Evolutionary conservation across 192 early-diverging fungal genomes (phyloP).

Genomic region (Coemansia sp.): DNA sequence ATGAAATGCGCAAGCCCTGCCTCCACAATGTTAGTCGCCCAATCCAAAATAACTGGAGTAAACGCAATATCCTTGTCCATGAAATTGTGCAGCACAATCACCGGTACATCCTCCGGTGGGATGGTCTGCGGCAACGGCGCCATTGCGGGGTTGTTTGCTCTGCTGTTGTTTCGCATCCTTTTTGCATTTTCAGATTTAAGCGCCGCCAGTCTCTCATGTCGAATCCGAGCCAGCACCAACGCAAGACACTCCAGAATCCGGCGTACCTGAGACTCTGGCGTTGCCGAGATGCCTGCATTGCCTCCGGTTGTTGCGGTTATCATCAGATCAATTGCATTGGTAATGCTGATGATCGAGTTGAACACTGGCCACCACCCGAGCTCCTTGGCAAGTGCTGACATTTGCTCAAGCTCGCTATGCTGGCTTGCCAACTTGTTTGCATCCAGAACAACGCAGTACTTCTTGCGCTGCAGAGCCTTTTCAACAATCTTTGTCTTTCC

Average conservation of each 20-base stretch:
- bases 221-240: slow-evolving; percentile 67
- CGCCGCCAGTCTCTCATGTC: slow-evolving; percentile 19
- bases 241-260: slow-evolving; percentile 84
- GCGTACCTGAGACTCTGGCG: slow-evolving; percentile 78
- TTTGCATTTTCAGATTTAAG: slow-evolving; percentile 42
- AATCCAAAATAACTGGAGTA: slow-evolving; percentile 71
- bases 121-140: slow-evolving; percentile 9
- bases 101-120: slow-evolving; percentile 69
- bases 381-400: slow-evolving; percentile 77
- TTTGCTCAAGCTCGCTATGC: slow-evolving; percentile 71
- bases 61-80: slow-evolving; percentile 70
- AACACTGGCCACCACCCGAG: slow-evolving; percentile 93
- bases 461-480: slow-evolving; percentile 65
- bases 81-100: slow-evolving; percentile 88
- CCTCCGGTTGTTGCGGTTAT: slow-evolving; percentile 87
- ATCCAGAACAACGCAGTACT: slow-evolving; percentile 77
- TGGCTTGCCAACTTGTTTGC: slow-evolving; percentile 76
- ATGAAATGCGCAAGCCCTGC: slow-evolving; percentile 89
- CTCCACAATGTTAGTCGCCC: slow-evolving; percentile 81
- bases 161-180: slow-evolving; percentile 21
- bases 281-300: slow-evolving; percentile 82
- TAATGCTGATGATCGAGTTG: slow-evolving; percentile 71
- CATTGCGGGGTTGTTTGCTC: neutral
- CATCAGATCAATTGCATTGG: slow-evolving; percentile 77
- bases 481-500: slow-evolving; percentile 79